Base-by-base conservation (phyloP, 495 filamentous ascomycete species). In the Hypomontagnella submonticulosa region DNA sequence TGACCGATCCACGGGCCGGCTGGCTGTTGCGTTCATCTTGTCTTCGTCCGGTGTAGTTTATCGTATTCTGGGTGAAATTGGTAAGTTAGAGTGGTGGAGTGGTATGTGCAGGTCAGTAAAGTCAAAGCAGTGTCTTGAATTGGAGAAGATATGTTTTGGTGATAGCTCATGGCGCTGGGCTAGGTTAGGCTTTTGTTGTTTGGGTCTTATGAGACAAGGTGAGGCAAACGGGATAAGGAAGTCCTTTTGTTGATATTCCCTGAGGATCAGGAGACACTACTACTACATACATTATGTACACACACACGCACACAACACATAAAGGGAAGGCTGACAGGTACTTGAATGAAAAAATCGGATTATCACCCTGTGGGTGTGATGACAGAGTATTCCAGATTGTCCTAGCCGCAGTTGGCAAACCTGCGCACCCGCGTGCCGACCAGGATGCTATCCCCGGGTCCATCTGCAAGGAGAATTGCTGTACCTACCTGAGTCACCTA, bases 401-500 rank as follows among this genome's bases (percentile, higher is more conserved):
- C 30, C 53, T 54, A 57, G 57, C 41, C 46, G 50, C 51, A 55
- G 49, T 42, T 47, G 49, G 40, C 46, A 51, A 34, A 18, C 16
- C 57, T 62, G 46, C 52, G 30, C 46, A 32, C 43, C 65, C 66
- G 66, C 66, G 66, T 69, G 66, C 66, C 59, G 34, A 54, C 66
- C 44, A 63, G 66, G 66, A 69, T 69, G 18, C 54, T 50, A 56
- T 69, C 56, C 55, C 60, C 60, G 60, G 66, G 65, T 60, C 64
- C 4, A 33, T 47, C 66, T 63, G 66, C 65, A 69, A 63, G 66
- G 60, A 59, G 63, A 63, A 50, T 61, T 53, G 65, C 48, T 68
- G 58, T 68, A 57, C 58, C 55, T 64, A 63, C 66, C 56, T 69
- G 66, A 69, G 55, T 69, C 66, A 69, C 66, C 60, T 56, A 55